Base-by-base conservation (phyloP, 345 rosid species). In the Conringia planisiliqua region DNA sequence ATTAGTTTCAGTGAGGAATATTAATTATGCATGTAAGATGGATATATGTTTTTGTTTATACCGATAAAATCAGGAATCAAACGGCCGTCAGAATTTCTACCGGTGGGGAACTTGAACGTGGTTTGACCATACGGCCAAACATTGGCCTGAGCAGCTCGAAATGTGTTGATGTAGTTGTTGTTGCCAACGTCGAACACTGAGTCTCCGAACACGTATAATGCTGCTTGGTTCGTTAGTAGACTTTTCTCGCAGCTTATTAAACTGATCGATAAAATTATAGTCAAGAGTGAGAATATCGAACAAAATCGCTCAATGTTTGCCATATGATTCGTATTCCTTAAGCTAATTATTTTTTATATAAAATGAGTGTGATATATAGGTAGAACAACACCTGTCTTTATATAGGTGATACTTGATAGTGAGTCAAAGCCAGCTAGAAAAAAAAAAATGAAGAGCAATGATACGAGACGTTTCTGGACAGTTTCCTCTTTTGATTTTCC, bases 101-200 rank as follows among this genome's bases (percentile, higher is more conserved):
- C 85, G 2, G 85, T 83, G 0, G 89, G 80, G 11, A 58, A 64
- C 17, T 74, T 70, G 75, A 85, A 82, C 68, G 80, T 80, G 20
- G 80, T 79, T 30, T 73, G 71, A 6, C 87, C 86, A 10, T 79
- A 85, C 1, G 90, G 89, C 77, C 58, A 43, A 22, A 63, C 77
- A 54, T 83, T 78, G 6, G 85, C 81, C 44, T 54, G 62, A 10
- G 32, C 62, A 20, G 78, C 69, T 65, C 47, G 38, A 13, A 35
- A 39, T 30, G 85, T 79, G 43, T 78, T 71, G 76, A 79, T 78
- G 29, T 70, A 72, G 43, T 85, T 82, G 61, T 86, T 81, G 54
- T 83, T 85, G 58, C 89, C 85, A 10, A 78, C 65, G 66, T 83
- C 87, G 60, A 83, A 82, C 0, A 79, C 3, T 1, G 88, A 88